phyloP scores from a whole-genome alignment of 768 basidiomycete genomes.

The Phaffia australis region DNA sequence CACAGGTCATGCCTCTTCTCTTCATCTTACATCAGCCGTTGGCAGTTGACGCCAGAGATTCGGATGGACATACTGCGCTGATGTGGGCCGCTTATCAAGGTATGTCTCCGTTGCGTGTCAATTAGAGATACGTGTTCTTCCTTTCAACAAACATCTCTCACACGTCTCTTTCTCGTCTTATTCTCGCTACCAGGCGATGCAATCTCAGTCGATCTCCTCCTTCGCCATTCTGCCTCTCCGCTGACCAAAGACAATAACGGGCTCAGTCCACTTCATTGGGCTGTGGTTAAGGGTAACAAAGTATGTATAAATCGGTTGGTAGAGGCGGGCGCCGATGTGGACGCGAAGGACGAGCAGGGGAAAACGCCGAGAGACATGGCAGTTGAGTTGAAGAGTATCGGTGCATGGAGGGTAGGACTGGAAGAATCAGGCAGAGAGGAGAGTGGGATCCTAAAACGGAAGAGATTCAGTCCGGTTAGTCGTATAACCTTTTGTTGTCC shows the following conservation, averaged over 20 bases:
- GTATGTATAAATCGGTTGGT: conserved; percentile 67
- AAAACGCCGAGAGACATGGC: conserved; percentile 93
- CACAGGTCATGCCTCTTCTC: conserved; percentile 68
- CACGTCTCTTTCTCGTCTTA: background rate
- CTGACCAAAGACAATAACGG: conserved; percentile 68
- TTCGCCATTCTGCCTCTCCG: conserved; percentile 74
- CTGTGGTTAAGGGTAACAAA: conserved; percentile 86
- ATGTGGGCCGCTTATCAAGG: conserved; percentile 99
- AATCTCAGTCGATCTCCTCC: conserved; percentile 77
- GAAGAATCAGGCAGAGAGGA: conserved; percentile 77
- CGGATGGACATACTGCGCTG: conserved; percentile 82
- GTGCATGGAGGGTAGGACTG: conserved; percentile 77
- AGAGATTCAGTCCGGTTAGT: conserved; percentile 61
- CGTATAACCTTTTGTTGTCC: background rate
- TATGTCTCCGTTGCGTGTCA: conserved; percentile 15
- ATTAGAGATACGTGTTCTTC: background rate
- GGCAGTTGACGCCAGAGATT: conserved; percentile 77
- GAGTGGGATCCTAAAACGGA: conserved; percentile 55
- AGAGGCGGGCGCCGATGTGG: conserved; percentile 73
- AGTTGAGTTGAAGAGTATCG: conserved; percentile 75
- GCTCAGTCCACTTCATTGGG: conserved; percentile 89
- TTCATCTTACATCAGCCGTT: conserved; percentile 89
- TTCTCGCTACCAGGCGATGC: conserved; percentile 52
- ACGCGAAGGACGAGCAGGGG: conserved; percentile 66
- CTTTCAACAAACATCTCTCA: background rate